Percentiles rank a stretch among this genome's conserved stretches.
These are phyloP conservation scores for Noccaea bulbosa DNA, from an alignment of 345 rosid species.

Conservation along the genomic window DNA sequence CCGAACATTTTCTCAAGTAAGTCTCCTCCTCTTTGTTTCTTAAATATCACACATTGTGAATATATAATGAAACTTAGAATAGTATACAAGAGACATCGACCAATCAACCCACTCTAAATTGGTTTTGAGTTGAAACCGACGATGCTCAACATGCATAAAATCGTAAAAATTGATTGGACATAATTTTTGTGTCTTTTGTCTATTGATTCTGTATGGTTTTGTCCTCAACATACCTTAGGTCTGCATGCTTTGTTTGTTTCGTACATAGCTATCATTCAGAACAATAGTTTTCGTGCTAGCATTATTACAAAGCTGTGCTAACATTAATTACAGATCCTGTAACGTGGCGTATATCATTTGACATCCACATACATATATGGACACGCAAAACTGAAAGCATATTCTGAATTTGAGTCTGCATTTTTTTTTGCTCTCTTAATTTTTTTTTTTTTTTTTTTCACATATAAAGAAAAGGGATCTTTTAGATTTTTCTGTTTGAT, in stretches of 20 bases:
- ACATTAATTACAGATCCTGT: background rate
- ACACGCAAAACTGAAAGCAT: background rate
- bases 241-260: conserved; percentile 1
- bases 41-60: too few relatives aligned
- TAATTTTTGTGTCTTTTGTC: too few relatives aligned
- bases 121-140: too few relatives aligned
- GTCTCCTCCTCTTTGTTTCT: conserved; percentile 25
- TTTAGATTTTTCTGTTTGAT: conserved; percentile 29
- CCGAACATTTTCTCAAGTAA: conserved; percentile 80
- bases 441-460: conserved; percentile 1
- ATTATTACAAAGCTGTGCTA: background rate
- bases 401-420: background rate
- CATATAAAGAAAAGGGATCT: conserved; percentile 12
- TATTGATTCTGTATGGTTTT: background rate
- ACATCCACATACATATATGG: background rate
- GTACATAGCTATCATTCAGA: background rate
- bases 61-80: too few relatives aligned
- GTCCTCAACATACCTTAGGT: background rate
- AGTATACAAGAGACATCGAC: too few relatives aligned
- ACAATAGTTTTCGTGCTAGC: background rate
- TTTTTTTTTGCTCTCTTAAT: background rate
- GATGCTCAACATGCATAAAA: too few relatives aligned
- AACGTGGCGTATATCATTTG: background rate
- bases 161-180: too few relatives aligned
- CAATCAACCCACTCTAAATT: too few relatives aligned